A percentile compares a stretch with the other conserved stretches of the same genome.
These are phyloP conservation scores for Candida parachauliodes DNA, from an alignment of 805 yeast species.

Conservation along the genomic window DNA sequence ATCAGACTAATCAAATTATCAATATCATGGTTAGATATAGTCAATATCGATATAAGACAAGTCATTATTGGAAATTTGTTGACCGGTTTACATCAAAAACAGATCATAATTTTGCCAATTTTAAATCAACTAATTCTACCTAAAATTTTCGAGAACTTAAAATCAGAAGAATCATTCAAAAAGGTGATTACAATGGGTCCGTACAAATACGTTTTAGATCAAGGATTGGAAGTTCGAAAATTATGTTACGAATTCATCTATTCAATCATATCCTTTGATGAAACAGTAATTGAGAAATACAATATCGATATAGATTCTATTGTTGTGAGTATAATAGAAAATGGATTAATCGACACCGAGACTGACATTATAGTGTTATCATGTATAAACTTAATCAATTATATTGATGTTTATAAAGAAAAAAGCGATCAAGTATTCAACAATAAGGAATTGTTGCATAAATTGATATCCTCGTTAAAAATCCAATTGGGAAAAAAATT, in stretches of 20 bases:
- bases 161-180: constrained; percentile 52
- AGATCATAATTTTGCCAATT: constrained; percentile 43
- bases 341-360: constrained; percentile 59
- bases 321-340: constrained; percentile 39
- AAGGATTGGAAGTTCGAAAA: constrained; percentile 70
- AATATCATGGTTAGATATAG: constrained; percentile 21
- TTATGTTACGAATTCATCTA: constrained; percentile 67
- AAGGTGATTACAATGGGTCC: constrained; percentile 81
- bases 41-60: constrained; percentile 51
- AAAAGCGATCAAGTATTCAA: constrained; percentile 12
- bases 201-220: constrained; percentile 76
- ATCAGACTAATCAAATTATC: constrained; percentile 14
- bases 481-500: constrained; percentile 43
- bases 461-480: constrained; percentile 34
- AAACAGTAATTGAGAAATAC: constrained; percentile 17
- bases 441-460: constrained; percentile 16
- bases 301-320: constrained; percentile 28
- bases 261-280: constrained; percentile 40
- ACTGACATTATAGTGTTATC: constrained; percentile 55
- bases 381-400: constrained; percentile 37
- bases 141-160: constrained; percentile 49
- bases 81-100: constrained; percentile 56
- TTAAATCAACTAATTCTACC: constrained; percentile 46
- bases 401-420: constrained; percentile 30
- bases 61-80: constrained; percentile 57